Base-by-base conservation (phyloP, 1,284 basidiomycete species). In the Fistulina hepatica region DNA sequence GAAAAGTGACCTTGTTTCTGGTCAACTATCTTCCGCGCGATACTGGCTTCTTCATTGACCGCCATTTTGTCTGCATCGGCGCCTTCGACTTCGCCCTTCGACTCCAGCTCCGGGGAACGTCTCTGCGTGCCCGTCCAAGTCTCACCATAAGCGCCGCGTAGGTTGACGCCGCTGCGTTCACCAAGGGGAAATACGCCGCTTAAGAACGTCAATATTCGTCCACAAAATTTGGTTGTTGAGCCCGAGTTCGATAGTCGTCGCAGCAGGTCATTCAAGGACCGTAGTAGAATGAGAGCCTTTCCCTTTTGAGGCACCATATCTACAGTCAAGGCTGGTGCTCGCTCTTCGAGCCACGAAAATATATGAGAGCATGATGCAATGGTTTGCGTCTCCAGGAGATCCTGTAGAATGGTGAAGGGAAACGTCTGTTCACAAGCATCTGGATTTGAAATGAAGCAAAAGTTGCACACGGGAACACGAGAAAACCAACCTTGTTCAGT, bases 161-260 rank as follows among this genome's bases (percentile, higher is more conserved):
- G 57, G 56, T 94, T 94, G 32, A 94, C 89, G 24, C 90, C 89
- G 54, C 86, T 91, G 33, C 88, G 67, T 56, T 94, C 90, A 2
- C 84, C 82, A 7, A 94, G 59, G 4, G 88, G 85, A 52, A 92
- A 93, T 1, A 90, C 85, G 1, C 72, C 73, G 44, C 82, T 85
- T 33, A 94, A 61, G 54, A 92, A 86, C 2, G 82, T 84, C 50
- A 92, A 65, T 51, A 94, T 90, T 2, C 88, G 72, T 2, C 91
- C 91, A 46, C 84, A 88, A 54, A 94, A 88, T 48, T 83, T 75
- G 3, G 88, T 88, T 24, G 76, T 78, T 7, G 73, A 69, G 36
- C 85, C 86, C 52, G 78, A 84, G 58, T 89, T 89, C 19, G 84
- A 86, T 10, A 93, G 64, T 2, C 91, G 73, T 12, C 86, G 72